Conservation (phyloP, 768 basidiomycete genomes). For the Leccinum aurantiacum region DNA sequence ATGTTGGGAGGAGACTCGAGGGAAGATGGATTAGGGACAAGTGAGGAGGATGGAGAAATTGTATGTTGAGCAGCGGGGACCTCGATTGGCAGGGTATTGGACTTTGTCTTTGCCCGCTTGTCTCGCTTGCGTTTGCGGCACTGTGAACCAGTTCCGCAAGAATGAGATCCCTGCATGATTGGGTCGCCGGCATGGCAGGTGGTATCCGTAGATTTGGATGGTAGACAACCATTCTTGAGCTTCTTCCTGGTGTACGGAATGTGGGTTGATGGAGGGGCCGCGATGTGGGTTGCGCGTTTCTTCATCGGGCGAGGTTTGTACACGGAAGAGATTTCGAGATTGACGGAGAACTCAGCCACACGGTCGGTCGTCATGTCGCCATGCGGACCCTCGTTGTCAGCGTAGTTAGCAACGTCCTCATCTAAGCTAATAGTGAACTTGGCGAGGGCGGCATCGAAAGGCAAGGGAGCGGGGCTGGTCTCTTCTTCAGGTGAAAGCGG, state of each 20-base stretch:
- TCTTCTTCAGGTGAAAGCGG: conserved; percentile 8
- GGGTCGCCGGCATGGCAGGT: not conserved
- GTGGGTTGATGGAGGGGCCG: conserved; percentile 23
- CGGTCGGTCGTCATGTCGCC: not conserved
- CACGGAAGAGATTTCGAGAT: conserved; percentile 68
- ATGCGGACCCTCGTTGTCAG: conserved; percentile 25
- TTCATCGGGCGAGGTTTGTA: conserved; percentile 72
- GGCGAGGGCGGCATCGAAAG: conserved; percentile 29
- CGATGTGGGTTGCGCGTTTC: conserved; percentile 37
- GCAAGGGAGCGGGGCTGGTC: conserved; percentile 13
- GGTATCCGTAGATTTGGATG: conserved; percentile 4
- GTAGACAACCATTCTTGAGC: conserved; percentile 29
- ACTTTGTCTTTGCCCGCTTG: conserved; percentile 49
- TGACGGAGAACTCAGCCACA: conserved; percentile 38
- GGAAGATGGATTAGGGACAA: conserved; percentile 15
- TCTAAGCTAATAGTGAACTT: conserved; percentile 52
- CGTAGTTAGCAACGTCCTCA: conserved; percentile 35
- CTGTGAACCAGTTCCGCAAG: conserved; percentile 32
- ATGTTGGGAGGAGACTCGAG: conserved; percentile 37
- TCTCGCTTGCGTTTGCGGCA: conserved; percentile 50
- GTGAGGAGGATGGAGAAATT: not conserved
- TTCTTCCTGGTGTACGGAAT: conserved; percentile 17
- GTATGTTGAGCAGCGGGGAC: conserved; percentile 11
- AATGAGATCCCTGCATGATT: conserved; percentile 5
- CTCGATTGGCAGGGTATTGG: conserved; percentile 19